These are phyloP conservation scores for Chloromonas sp. DNA, from an alignment of 163 green algal species.

Conservation along the genomic window DNA sequence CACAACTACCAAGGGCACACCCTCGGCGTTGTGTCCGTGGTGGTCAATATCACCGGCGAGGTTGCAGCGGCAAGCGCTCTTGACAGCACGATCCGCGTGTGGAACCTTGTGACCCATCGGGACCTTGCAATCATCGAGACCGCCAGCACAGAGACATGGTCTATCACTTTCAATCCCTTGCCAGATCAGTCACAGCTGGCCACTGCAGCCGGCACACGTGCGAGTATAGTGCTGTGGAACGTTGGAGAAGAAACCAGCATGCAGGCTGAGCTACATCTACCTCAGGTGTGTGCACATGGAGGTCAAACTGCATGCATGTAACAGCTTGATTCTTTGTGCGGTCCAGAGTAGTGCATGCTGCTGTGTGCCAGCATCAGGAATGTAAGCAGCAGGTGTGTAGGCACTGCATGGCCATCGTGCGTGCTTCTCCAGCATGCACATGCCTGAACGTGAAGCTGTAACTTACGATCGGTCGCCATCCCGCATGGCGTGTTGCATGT, in stretches of 20 bases:
- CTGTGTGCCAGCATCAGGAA: no score
- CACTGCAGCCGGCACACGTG: constrained; percentile 69
- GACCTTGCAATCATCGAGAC: constrained; percentile 66
- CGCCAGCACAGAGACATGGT: constrained; percentile 84
- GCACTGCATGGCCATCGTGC: no score
- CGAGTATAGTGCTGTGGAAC: constrained; percentile 57
- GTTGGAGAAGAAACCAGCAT: constrained; percentile 27
- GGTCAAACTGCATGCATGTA: no score
- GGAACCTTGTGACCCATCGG: constrained; percentile 56
- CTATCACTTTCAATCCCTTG: constrained; percentile 65
- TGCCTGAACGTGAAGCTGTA: no score
- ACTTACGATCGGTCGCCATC: no score
- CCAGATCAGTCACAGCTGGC: constrained; percentile 63
- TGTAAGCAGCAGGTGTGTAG: no score
- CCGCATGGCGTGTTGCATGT: no score
- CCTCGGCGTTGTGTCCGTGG: constrained; percentile 82
- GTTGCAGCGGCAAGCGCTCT: constrained; percentile 74
- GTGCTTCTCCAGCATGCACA: no score
- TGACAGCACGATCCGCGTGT: constrained; percentile 83
- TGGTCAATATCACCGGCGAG: constrained; percentile 58
- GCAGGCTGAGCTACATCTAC: constrained; percentile 33
- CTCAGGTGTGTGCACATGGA: constrained; percentile 19
- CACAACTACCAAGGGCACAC: constrained; percentile 73
- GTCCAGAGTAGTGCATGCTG: no score
- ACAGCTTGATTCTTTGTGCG: no score